Evolutionary conservation across 1,139 yeast genomes (phyloP).

Genomic region (Candida buenavistaensis): DNA sequence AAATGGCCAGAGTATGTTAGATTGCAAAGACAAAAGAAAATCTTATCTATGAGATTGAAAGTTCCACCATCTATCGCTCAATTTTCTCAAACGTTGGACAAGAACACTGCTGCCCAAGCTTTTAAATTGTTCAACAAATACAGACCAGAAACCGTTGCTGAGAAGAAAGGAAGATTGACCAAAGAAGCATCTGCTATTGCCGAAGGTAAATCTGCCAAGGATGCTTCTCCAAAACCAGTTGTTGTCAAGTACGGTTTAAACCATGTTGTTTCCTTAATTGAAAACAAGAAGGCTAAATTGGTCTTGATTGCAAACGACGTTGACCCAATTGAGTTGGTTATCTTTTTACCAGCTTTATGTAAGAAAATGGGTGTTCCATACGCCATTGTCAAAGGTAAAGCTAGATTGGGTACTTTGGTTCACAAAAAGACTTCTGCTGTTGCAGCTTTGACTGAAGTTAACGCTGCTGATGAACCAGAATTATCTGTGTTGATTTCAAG

Average conservation of each 20-base stretch:
- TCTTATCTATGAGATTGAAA: slow-evolving; percentile 90
- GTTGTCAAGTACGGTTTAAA: slow-evolving; percentile 96
- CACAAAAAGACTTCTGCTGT: slow-evolving; percentile 97
- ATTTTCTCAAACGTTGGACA: slow-evolving; percentile 93
- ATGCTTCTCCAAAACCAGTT: slow-evolving; percentile 93
- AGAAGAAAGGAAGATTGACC: slow-evolving; percentile 98
- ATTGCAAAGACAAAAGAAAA: slow-evolving; percentile 90
- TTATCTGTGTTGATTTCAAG: slow-evolving; percentile 90
- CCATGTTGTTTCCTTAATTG: slow-evolving; percentile 95
- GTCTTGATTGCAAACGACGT: slow-evolving; percentile 97
- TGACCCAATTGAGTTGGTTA: slow-evolving; percentile 96
- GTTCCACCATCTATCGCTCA: slow-evolving; percentile 98
- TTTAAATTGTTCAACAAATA: slow-evolving; percentile 97
- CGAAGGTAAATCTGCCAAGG: slow-evolving; percentile 95
- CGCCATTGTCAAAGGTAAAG: slow-evolving; percentile 98
- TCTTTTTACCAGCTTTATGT: slow-evolving; percentile 97
- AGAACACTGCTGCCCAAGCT: slow-evolving; percentile 96
- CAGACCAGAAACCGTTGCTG: slow-evolving; percentile 96
- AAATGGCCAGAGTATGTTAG: slow-evolving; percentile 99
- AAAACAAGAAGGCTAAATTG: slow-evolving; percentile 97
- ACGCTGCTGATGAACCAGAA: slow-evolving; percentile 90
- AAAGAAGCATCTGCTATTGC: slow-evolving; percentile 99
- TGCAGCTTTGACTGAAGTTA: slow-evolving; percentile 95
- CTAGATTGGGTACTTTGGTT: slow-evolving; percentile 95
- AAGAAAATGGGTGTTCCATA: slow-evolving; percentile 99